Evolutionary conservation across 495 filamentous ascomycete species (phyloP), one percentile per base, ranked within the genome.

Genomic region (Penicillium odoratum): DNA sequence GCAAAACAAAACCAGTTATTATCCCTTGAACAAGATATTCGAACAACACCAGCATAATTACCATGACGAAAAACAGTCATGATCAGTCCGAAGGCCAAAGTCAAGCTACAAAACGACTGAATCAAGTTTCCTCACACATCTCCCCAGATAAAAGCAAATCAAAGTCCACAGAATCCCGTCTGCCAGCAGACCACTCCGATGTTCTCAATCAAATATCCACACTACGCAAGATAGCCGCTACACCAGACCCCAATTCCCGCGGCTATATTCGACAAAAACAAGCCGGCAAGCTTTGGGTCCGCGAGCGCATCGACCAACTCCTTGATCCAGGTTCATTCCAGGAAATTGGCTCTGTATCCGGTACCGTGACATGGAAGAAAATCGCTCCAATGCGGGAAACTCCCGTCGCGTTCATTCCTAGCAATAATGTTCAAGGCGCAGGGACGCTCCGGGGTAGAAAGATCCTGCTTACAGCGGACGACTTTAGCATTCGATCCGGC

Each of bases 261-360:
- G 83, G 83, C 15, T 86, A 85, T 51, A 59, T 81, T 13, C 76
- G 83, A 1, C 83, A 87, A 65, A 85, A 85, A 51, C 74, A 83
- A 73, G 79, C 82, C 3, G 84, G 84, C 3, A 87, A 86, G 63
- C 74, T 87, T n/a, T 86, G 83, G 83, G 83, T 86, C 0, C 78
- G 83, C 13, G 83, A 87, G 55, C 76, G 83, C 2, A 78, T 87
- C 16, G 74, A 83, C 11, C 62, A 73, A 15, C 74, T 86, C 4
- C 73, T 87, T 8, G 83, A 87, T 56, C 63, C 64, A 18, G 74
- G 72, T 25, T 80, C 68, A 36, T 84, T 85, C 48, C 69, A 72
- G 34, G 84, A 86, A 67, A 75, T 87, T 5, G 83, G 84, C 1
- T 83, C 80, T 26, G 72, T 85, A 0, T 80, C 81, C 5, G 83